Evolutionary conservation across 2,329 filamentous ascomycete species (phyloP).

Genomic region (Calonectria henricotiae): DNA sequence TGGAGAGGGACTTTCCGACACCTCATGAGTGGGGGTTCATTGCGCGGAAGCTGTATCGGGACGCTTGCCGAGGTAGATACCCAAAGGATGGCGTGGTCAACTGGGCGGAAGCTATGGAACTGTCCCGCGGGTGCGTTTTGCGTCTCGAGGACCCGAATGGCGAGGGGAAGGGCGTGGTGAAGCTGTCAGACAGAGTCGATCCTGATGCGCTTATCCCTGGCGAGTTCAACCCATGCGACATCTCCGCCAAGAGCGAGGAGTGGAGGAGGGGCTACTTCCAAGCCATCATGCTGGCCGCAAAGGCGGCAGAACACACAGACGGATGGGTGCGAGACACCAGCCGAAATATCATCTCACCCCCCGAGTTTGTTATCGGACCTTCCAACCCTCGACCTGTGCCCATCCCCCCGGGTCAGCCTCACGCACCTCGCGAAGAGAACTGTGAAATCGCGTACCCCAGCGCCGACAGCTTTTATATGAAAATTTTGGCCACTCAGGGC

Average conservation of each 20-base stretch:
- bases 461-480: slow-evolving; percentile 86
- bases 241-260: slow-evolving; percentile 82
- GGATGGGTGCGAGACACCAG: slow-evolving; percentile 82
- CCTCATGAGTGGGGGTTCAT: slow-evolving; percentile 86
- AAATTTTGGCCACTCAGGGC: slow-evolving; percentile 85
- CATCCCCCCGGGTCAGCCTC: slow-evolving; percentile 75
- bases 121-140: slow-evolving; percentile 73
- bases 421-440: slow-evolving; percentile 82
- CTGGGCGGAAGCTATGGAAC: slow-evolving; percentile 78
- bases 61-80: slow-evolving; percentile 74
- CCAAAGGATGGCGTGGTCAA: slow-evolving; percentile 71
- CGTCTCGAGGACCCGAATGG: slow-evolving; percentile 79
- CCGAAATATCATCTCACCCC: slow-evolving; percentile 78
- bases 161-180: slow-evolving; percentile 78
- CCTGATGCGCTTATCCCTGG: slow-evolving; percentile 78
- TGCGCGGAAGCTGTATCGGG: slow-evolving; percentile 79
- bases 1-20: slow-evolving; percentile 84
- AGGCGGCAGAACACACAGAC: slow-evolving; percentile 85
- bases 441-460: slow-evolving; percentile 79
- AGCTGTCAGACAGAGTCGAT: slow-evolving; percentile 75
- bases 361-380: slow-evolving; percentile 83
- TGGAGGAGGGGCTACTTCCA: slow-evolving; percentile 93
- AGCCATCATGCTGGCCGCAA: slow-evolving; percentile 83
- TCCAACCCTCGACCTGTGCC: slow-evolving; percentile 87
- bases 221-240: slow-evolving; percentile 76